Base-by-base conservation (phyloP, 257 asterid species). In the Solanum tacnaense region DNA sequence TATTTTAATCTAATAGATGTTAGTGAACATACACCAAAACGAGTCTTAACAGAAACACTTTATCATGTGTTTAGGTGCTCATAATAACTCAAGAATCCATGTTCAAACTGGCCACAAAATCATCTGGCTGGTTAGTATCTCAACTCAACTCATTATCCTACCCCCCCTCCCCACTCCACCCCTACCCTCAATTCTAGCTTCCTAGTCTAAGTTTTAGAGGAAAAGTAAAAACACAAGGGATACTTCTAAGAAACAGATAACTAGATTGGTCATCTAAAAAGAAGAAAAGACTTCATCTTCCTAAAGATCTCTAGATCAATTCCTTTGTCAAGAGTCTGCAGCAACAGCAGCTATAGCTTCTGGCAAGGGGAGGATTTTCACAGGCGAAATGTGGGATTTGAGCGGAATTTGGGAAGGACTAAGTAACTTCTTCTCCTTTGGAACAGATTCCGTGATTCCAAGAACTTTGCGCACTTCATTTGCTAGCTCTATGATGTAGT, bases 381-480 rank as follows among this genome's bases (percentile, higher is more conserved):
- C 86, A 0, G 98, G 95, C n/a, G 92, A 90, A 67, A 91, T 81
- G 21, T 92, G 89, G 20, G 94, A 81, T 91, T 90, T 92, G 82
- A 87, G 88, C 29, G 92, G 87, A n/a, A 86, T 84, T 29, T 85
- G 91, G 7, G 93, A 68, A 86, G 52, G 68, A 39, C 74, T 3
- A 9, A 88, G 83, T 83, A 90, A 18, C 87, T 89, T 92, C 88
- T 88, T 93, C 34, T 92, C 98, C 81, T 90, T 94, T 1, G 89
- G 81, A 52, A 83, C 92, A 46, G 85, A 23, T 5, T 88, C 94
- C 13, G 75, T 83, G 4, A 86, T 65, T 46, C 89, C 90, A 27
- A 96, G 95, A 39, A 92, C 95, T 88, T 92, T 94, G 52, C 98
- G 93, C 89, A 96, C 98, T 92, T 93, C 99, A 87, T 93, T 94